A percentile compares a stretch with the other conserved stretches of the same genome.
phyloP scores from a whole-genome alignment of 495 filamentous ascomycete genomes.

The Elasticomyces elasticus region DNA sequence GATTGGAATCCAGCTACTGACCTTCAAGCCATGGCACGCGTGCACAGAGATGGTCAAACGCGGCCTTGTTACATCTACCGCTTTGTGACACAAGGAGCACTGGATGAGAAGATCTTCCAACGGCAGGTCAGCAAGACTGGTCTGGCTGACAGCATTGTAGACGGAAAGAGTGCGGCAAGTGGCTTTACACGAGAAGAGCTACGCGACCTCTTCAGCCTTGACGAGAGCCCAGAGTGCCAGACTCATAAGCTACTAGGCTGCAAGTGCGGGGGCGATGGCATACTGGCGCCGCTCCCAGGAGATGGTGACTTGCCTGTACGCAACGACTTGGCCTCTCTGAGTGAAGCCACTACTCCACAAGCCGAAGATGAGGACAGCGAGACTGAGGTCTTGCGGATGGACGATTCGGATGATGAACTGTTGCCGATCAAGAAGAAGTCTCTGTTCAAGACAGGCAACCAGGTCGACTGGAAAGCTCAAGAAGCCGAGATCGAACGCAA shows the following conservation, averaged over 20 bases:
- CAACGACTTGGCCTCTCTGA: conserved; percentile 17
- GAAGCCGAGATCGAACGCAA: conserved; percentile 40
- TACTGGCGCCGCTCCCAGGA: conserved; percentile 9
- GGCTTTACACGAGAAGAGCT: conserved; percentile 61
- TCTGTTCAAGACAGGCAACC: conserved; percentile 38
- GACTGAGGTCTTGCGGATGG: conserved; percentile 23
- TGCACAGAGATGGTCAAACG: conserved; percentile 72
- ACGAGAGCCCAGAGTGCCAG: conserved; percentile 48
- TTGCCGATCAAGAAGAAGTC: conserved; percentile 29
- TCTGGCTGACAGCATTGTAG: conserved; percentile 57
- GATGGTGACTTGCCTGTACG: background rate
- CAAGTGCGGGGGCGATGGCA: conserved; percentile 51
- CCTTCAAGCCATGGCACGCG: conserved; percentile 75
- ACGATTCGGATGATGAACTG: conserved; percentile 12
- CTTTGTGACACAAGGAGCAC: conserved; percentile 57
- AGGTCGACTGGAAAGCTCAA: conserved; percentile 54
- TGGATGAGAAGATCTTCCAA: conserved; percentile 81
- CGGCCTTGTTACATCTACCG: conserved; percentile 63
- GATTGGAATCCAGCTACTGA: conserved; percentile 82
- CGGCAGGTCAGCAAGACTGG: conserved; percentile 69
- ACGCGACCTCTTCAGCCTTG: conserved; percentile 59
- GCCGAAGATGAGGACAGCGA: conserved; percentile 26
- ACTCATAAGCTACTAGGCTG: conserved; percentile 67
- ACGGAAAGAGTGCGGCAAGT: conserved; percentile 48
- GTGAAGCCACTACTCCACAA: conserved; percentile 4